A percentile compares a stretch with the other conserved stretches of the same genome.
phyloP scores from a whole-genome alignment of 2,329 filamentous ascomycete genomes.

The Colletotrichum phormii region DNA sequence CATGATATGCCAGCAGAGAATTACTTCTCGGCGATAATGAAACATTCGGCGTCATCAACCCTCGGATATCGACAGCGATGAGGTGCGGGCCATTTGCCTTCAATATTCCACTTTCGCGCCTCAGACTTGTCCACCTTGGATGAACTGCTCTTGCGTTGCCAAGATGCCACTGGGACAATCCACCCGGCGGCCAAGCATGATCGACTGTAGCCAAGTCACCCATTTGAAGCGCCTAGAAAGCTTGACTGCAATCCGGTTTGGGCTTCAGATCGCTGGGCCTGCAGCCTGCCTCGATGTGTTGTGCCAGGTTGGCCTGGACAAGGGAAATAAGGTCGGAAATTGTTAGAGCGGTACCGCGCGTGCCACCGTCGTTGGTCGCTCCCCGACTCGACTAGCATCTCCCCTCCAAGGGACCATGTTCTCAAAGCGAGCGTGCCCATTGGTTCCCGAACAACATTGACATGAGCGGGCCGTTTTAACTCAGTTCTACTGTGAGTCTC shows the following conservation, averaged over 20 bases:
- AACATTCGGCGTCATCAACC: neutral
- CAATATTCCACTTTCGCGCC: neutral
- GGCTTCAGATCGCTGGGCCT: neutral
- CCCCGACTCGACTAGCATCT: neutral
- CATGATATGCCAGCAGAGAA: constrained; percentile 1
- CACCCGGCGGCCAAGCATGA: constrained; percentile 2
- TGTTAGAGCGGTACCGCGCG: constrained; percentile 3
- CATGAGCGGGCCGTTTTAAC: constrained; percentile 22
- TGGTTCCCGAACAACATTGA: constrained; percentile 11
- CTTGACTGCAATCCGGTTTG: constrained; percentile 6
- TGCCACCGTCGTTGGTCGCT: neutral
- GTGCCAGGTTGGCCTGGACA: constrained; percentile 8
- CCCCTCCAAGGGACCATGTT: constrained; percentile 23
- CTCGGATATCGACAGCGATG: neutral
- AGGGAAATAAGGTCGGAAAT: neutral
- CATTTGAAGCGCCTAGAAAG: constrained; percentile 7
- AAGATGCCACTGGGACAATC: constrained; percentile 10
- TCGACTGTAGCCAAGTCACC: neutral
- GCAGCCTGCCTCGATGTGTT: neutral
- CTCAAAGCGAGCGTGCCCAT: neutral
- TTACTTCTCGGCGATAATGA: neutral
- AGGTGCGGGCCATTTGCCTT: too few relatives aligned
- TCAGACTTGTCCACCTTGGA: neutral
- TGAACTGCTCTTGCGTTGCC: neutral
- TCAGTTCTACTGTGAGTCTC: neutral